Evolutionary conservation across 2,329 filamentous ascomycete species (phyloP).

Genomic region (Fusarium nisikadoi): DNA sequence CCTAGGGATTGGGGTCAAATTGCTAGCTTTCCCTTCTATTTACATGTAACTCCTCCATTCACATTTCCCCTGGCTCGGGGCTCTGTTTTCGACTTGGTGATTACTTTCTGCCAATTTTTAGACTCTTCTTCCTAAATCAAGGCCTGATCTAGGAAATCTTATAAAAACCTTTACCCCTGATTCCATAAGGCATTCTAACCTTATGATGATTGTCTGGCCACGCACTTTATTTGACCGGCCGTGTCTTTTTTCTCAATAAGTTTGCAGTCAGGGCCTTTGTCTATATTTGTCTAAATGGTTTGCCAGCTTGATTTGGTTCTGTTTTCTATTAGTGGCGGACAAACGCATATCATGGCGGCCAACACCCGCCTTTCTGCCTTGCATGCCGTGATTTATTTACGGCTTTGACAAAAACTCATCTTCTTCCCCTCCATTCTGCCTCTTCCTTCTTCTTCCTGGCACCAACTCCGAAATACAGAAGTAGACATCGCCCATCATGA

Average conservation of each 20-base stretch:
- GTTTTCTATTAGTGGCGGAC: not conserved
- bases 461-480: too few relatives aligned
- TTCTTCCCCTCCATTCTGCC: not conserved
- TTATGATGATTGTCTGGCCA: not conserved
- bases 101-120: fast-evolving
- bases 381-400: not conserved
- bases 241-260: not conserved
- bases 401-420: not conserved
- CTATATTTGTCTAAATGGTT: not conserved
- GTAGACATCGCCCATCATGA: not conserved
- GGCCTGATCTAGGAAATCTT: fast-evolving
- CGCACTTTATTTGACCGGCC: not conserved
- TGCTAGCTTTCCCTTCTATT: not conserved
- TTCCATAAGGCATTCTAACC: not conserved
- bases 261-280: not conserved
- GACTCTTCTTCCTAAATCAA: not conserved
- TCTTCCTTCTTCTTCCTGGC: not conserved
- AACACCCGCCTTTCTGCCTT: not conserved
- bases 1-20: not conserved
- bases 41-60: not conserved
- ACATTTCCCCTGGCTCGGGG: not conserved
- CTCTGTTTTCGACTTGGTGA: fast-evolving
- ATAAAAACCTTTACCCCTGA: not conserved
- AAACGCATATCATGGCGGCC: not conserved
- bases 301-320: too few relatives aligned